Evolutionary conservation across 371 early-diverging fungal species (phyloP).

Genomic region (Mortierella sp.): DNA sequence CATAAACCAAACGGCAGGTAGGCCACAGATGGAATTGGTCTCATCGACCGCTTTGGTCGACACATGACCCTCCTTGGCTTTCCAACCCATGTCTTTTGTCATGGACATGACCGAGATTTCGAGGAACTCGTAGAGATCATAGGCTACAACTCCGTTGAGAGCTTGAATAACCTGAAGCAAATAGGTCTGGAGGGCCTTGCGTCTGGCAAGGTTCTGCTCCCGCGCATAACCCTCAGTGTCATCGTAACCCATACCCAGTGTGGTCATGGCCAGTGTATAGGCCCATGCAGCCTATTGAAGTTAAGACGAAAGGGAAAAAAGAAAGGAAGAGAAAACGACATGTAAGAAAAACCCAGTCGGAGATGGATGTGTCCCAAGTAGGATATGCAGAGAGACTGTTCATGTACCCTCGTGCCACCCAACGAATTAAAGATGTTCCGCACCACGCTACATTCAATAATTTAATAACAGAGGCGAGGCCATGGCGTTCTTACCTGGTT

Average conservation of each 20-base stretch:
- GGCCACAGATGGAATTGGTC: constrained; percentile 54
- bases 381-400: no score
- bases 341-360: background rate
- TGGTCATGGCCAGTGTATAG: constrained; percentile 21
- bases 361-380: background rate
- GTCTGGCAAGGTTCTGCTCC: constrained; percentile 62
- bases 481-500: constrained; percentile 57
- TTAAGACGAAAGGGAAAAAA: background rate
- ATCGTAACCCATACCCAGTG: constrained; percentile 16
- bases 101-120: constrained; percentile 82
- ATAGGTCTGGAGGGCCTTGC: constrained; percentile 72
- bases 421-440: background rate
- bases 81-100: constrained; percentile 85
- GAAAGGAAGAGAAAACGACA: background rate
- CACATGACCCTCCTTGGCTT: constrained; percentile 86
- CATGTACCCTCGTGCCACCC: no score
- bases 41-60: constrained; percentile 62
- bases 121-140: constrained; percentile 84
- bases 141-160: constrained; percentile 70
- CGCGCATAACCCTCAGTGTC: constrained; percentile 7
- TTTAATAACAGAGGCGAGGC: constrained; percentile 23
- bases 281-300: constrained; percentile 33
- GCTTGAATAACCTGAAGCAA: constrained; percentile 64
- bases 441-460: constrained; percentile 12
- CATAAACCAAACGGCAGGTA: constrained; percentile 57